Conservation (phyloP, 208 protist species). For the Leishmania turanica region DNA sequence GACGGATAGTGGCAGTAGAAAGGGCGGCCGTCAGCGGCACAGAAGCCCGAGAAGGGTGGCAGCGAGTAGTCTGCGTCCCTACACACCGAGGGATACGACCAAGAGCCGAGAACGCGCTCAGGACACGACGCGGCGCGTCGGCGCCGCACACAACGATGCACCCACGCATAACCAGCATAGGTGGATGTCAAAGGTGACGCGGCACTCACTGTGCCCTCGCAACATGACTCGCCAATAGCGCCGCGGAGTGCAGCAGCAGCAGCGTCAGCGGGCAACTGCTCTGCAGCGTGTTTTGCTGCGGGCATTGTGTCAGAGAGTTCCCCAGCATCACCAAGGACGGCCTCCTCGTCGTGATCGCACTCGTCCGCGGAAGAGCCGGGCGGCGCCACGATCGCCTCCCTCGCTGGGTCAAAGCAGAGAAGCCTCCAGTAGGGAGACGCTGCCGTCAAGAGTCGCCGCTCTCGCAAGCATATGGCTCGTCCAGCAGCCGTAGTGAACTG, state of each 20-base stretch:
- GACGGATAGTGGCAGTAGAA: conserved; percentile 3
- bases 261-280: not conserved
- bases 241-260: not conserved
- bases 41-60: conserved; percentile 26
- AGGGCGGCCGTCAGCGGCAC: conserved; percentile 18
- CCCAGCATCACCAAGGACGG: not conserved
- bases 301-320: not conserved
- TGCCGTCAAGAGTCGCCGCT: conserved; percentile 31
- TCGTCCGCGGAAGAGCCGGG: not conserved
- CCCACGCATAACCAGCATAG: conserved; percentile 6
- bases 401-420: conserved; percentile 29
- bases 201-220: not conserved
- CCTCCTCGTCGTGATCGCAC: not conserved
- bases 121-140: conserved; percentile 18
- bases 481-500: conserved; percentile 68
- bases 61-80: not conserved
- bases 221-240: not conserved
- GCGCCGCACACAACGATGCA: not conserved
- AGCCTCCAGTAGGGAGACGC: conserved; percentile 53
- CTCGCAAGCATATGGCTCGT: conserved; percentile 57
- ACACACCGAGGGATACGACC: not conserved
- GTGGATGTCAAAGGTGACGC: conserved; percentile 5
- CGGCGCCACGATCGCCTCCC: conserved; percentile 6
- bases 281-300: not conserved
- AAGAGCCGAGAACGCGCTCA: conserved; percentile 7